Evolutionary conservation across 176 grass and related monocot species (phyloP).

Genomic region (Oryza punctata): DNA sequence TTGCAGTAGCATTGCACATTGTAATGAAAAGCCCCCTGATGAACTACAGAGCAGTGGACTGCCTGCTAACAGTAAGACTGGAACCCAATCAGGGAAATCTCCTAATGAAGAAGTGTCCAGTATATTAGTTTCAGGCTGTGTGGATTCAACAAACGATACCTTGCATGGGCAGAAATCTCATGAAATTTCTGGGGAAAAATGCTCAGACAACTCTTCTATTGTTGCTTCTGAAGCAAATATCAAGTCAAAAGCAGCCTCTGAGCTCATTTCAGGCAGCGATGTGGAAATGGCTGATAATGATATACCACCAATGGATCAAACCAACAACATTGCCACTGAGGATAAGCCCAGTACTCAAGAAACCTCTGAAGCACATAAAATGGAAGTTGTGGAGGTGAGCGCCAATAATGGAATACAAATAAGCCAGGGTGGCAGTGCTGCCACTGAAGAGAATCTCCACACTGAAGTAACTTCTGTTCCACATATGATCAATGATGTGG

Average conservation of each 20-base stretch:
- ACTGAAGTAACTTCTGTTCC: slow-evolving; percentile 38
- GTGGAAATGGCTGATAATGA: slow-evolving; percentile 34
- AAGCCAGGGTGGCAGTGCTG: background rate
- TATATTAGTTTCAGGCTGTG: slow-evolving; percentile 26
- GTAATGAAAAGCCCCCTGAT: slow-evolving; percentile 12
- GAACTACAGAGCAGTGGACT: slow-evolving; percentile 23
- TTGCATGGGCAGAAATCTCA: slow-evolving; percentile 23
- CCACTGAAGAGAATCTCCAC: slow-evolving; percentile 29
- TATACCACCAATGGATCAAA: slow-evolving; percentile 33
- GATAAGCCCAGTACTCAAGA: slow-evolving; percentile 28
- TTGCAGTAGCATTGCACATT: slow-evolving; percentile 27
- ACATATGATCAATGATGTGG: slow-evolving; percentile 19
- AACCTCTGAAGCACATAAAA: background rate
- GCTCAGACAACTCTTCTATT: slow-evolving; percentile 16
- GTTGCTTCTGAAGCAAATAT: slow-evolving; percentile 32
- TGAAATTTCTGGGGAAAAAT: slow-evolving; percentile 26
- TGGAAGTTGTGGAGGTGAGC: slow-evolving; percentile 13
- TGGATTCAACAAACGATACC: slow-evolving; percentile 30
- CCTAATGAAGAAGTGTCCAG: slow-evolving; percentile 32
- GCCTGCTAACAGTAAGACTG: background rate
- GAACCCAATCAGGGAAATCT: slow-evolving; percentile 22
- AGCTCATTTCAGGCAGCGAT: slow-evolving; percentile 12
- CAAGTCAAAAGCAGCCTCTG: slow-evolving; percentile 35
- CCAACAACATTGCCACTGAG: slow-evolving; percentile 8
- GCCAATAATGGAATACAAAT: slow-evolving; percentile 34